phyloP scores from a whole-genome alignment of 441 rosid genomes.

The Gossypium trilobum region DNA sequence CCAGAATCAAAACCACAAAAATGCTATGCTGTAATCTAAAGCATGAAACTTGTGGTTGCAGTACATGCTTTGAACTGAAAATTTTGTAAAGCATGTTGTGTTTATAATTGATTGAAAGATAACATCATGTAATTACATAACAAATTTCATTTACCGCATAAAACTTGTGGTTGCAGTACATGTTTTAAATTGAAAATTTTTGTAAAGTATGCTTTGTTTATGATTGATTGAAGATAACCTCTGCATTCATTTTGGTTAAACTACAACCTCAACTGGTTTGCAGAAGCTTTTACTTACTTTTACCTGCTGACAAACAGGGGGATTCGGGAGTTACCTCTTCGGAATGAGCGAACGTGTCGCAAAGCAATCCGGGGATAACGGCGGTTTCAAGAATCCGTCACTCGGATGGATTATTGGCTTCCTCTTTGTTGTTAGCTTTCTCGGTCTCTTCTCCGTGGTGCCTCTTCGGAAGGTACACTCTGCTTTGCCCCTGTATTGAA shows the following conservation, averaged over 20 bases:
- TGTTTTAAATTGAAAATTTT: not conserved
- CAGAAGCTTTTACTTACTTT: not conserved
- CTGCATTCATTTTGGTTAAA: not conserved
- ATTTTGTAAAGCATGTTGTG: not conserved
- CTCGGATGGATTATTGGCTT: constrained; percentile 71
- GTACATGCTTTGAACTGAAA: not conserved
- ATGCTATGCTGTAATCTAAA: not conserved
- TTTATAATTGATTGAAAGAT: not conserved
- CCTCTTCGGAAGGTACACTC: constrained; percentile 70
- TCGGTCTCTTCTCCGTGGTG: constrained; percentile 82
- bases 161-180: not conserved
- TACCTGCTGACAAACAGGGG: constrained; percentile 35
- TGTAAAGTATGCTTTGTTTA: not conserved
- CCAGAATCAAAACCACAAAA: not conserved
- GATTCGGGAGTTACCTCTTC: constrained; percentile 77
- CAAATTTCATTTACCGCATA: not conserved
- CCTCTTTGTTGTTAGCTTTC: constrained; percentile 80
- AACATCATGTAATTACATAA: not conserved
- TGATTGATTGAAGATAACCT: not conserved
- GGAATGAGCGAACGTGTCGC: constrained; percentile 74
- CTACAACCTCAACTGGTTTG: not conserved
- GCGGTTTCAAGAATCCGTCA: constrained; percentile 51
- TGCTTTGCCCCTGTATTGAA: not conserved
- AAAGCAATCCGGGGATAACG: constrained; percentile 31
- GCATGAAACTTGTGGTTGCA: not conserved